Evolutionary conservation across 345 rosid genomes (phyloP), one percentile per base, ranked within the genome.

Genomic region (Cardiospermum halicacabum): DNA sequence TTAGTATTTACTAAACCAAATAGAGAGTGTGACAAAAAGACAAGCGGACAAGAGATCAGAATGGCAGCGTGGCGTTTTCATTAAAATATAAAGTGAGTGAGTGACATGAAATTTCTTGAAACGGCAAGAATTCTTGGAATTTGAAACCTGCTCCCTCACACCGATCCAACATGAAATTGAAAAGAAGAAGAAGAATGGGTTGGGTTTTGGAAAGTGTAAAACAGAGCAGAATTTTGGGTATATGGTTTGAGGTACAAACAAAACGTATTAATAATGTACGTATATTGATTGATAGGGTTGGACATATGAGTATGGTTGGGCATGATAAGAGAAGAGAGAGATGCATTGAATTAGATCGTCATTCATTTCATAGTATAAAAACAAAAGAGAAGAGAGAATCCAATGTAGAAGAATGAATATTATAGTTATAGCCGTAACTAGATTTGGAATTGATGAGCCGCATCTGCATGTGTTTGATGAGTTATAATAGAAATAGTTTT

Each of bases 111-210:
- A 6, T 25, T 40, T 16, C 21, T 43, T 5, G 49, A 43, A 43
- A 26, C 12, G 1, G 7, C 8, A 21, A 27, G 7, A 49, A 49
- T 19, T 21, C 43, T 62, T 4, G 45, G 66, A 9, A 32, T 10
- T 10, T 49, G 66, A 62, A 62, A 55, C 66, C 18, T 7, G 31
- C 24, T 5, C 39, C 39, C 62, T n/a, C n/a, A n/a, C n/a, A n/a
- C n/a, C 16, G 12, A 22, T 22, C 39, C 59, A 7, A n/a, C n/a
- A n/a, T n/a, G n/a, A n/a, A n/a, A n/a, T 34, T 34, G 39, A 5
- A 11, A 34, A 34, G 10, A 34, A 34, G 10, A 34, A 7, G 39
- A 34, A 34, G 39, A 34, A 34, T 34, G 39, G 8, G 39, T 34
- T 34, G n/a, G n/a, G n/a, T n/a, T n/a, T n/a, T n/a, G 39, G 10